A percentile compares a stretch with the other conserved stretches of the same genome.
These are phyloP conservation scores for Erysimum cheiranthoides DNA, from an alignment of 345 rosid species.

Conservation along the genomic window DNA sequence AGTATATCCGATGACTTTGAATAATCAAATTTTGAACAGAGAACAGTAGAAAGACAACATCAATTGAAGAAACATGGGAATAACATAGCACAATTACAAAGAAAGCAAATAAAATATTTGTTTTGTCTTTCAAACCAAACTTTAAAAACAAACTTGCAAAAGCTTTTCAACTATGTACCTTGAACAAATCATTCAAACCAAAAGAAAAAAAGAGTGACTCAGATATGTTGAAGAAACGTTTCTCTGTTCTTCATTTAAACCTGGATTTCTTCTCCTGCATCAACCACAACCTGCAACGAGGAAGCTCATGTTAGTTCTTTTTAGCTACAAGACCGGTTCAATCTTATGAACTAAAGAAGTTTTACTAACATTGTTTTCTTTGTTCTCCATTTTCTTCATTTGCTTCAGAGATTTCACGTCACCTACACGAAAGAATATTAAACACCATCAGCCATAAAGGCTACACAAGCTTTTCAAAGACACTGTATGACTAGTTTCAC, in stretches of 20 bases:
- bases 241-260: conserved; percentile 36
- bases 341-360: background rate
- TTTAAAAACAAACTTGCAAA: conserved; percentile 16
- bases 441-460: conserved; percentile 10
- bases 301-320: conserved; percentile 17
- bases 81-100: conserved; percentile 31
- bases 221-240: conserved; percentile 13
- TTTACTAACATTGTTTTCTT: conserved; percentile 61
- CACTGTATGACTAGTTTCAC: conserved; percentile 35
- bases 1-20: background rate
- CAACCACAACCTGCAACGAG: conserved; percentile 30
- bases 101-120: conserved; percentile 19
- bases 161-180: conserved; percentile 37
- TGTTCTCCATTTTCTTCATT: conserved; percentile 56
- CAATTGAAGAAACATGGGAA: conserved; percentile 1
- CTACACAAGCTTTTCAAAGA: conserved; percentile 9
- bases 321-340: background rate
- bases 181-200: conserved; percentile 42
- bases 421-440: conserved; percentile 48
- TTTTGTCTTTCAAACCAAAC: conserved; percentile 44
- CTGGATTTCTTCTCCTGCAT: conserved; percentile 40
- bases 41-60: background rate
- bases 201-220: conserved; percentile 14
- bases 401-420: conserved; percentile 48
- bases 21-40: background rate